Evolutionary conservation across 1,284 basidiomycete species (phyloP).

Genomic region (Tranzscheliella williamsii): DNA sequence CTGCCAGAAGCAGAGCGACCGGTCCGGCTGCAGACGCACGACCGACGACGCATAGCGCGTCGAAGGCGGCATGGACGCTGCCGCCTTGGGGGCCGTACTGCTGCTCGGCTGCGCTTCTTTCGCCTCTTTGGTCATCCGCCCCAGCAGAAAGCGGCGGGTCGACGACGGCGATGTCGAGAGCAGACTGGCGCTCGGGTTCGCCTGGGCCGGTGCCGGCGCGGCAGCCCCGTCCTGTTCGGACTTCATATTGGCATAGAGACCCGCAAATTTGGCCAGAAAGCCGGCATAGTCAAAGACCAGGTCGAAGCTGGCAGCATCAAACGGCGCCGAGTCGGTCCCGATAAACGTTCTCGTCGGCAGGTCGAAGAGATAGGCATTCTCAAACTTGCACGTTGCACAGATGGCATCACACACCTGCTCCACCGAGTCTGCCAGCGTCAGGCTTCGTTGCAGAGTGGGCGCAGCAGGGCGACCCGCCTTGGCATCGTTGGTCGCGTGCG

Average conservation of each 20-base stretch:
- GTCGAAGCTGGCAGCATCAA: slow-evolving; percentile 83
- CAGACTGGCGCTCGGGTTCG: slow-evolving; percentile 1
- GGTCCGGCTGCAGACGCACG: slow-evolving; percentile 70
- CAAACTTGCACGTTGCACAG: slow-evolving; percentile 75
- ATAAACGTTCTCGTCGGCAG: slow-evolving; percentile 81
- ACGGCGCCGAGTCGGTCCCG: slow-evolving; percentile 87
- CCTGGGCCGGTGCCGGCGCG: not conserved
- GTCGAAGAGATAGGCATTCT: slow-evolving; percentile 92
- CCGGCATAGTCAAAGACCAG: slow-evolving; percentile 88
- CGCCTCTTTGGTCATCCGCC: slow-evolving; percentile 5
- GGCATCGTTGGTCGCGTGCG: not conserved
- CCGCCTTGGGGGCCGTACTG: not conserved
- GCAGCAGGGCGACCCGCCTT: slow-evolving; percentile 6
- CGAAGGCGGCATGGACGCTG: not conserved
- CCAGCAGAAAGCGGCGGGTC: slow-evolving; percentile 17
- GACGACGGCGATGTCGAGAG: slow-evolving; percentile 29
- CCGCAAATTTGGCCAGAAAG: slow-evolving; percentile 81
- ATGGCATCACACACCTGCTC: slow-evolving; percentile 44
- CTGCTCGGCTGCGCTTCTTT: not conserved
- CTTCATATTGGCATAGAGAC: slow-evolving; percentile 69
- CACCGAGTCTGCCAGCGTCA: slow-evolving; percentile 37
- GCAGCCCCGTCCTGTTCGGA: not conserved
- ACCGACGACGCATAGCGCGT: slow-evolving; percentile 59
- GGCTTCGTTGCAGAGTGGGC: slow-evolving; percentile 7
- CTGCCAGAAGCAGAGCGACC: slow-evolving; percentile 82